These are phyloP conservation scores for Macrophomina phaseolina DNA, from an alignment of 2,329 filamentous ascomycete genomes.

Conservation along the genomic window DNA sequence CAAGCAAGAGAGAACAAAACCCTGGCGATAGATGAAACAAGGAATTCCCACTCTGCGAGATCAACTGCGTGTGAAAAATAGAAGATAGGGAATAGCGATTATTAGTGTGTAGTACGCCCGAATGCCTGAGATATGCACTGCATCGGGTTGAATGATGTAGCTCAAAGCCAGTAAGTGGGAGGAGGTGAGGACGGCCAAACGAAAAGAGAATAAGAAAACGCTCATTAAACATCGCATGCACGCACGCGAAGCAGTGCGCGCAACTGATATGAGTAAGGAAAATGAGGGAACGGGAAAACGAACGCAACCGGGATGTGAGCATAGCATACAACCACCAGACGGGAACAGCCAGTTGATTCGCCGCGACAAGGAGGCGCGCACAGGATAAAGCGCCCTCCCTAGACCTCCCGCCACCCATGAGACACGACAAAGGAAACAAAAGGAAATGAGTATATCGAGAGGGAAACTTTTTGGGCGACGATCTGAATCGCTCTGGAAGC, in stretches of 20 bases:
- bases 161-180: not conserved
- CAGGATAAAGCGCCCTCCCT: not conserved
- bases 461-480: slow-evolving; percentile 26
- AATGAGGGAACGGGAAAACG: slow-evolving; percentile 17
- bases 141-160: not conserved
- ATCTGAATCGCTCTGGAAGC: slow-evolving; percentile 8
- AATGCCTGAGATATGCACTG: not conserved
- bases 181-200: slow-evolving; percentile 7
- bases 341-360: not conserved
- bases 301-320: not conserved
- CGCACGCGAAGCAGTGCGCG: slow-evolving; percentile 19
- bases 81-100: slow-evolving; percentile 16
- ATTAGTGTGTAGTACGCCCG: slow-evolving; percentile 13
- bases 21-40: slow-evolving; percentile 17
- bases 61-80: slow-evolving; percentile 15
- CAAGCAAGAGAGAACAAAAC: not conserved
- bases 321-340: slow-evolving; percentile 18
- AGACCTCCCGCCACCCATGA: not conserved
- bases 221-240: slow-evolving; percentile 26
- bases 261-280: slow-evolving; percentile 12
- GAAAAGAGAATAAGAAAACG: slow-evolving; percentile 16
- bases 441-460: slow-evolving; percentile 13
- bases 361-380: not conserved
- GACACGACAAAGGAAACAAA: slow-evolving; percentile 24
- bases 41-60: slow-evolving; percentile 15